A percentile compares a stretch with the other conserved stretches of the same genome.
Conservation (phyloP, 2,329 filamentous ascomycete genomes). For the Hymenoscyphus albidus region DNA sequence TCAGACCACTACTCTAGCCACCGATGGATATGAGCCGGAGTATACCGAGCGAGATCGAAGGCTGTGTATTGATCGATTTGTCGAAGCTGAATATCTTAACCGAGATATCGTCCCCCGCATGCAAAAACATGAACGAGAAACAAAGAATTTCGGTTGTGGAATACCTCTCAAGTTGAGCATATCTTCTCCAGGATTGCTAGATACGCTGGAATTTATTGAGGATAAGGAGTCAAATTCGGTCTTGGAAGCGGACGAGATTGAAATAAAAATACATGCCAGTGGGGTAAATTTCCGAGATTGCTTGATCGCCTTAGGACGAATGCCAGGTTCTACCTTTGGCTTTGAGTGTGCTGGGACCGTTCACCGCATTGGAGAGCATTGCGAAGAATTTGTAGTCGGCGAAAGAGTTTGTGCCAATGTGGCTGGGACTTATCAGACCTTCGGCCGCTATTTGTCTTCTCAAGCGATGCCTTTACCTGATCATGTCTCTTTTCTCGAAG, state of each 20-base stretch:
- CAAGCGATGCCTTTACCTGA: constrained; percentile 1
- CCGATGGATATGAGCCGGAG: background rate
- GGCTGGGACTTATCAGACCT: background rate
- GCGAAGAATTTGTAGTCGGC: background rate
- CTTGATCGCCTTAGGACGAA: background rate
- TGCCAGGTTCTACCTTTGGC: background rate
- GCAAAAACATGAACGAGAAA: constrained; percentile 5
- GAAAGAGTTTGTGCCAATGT: background rate
- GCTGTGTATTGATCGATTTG: background rate
- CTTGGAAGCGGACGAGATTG: constrained; percentile 12
- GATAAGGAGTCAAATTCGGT: constrained; percentile 10
- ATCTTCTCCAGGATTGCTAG: constrained; percentile 22
- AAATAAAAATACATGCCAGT: background rate
- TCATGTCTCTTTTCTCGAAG: constrained; percentile 16
- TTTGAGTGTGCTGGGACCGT: background rate
- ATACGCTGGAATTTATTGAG: constrained; percentile 26
- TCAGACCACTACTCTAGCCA: background rate
- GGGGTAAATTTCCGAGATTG: background rate
- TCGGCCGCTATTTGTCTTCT: background rate
- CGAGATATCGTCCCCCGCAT: background rate
- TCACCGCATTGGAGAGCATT: background rate
- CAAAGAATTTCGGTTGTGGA: background rate
- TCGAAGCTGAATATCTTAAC: constrained; percentile 5
- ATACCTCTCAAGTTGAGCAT: constrained; percentile 6
- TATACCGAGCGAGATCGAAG: background rate